Base-by-base conservation (phyloP, 2,329 filamentous ascomycete species). In the Lasiodiplodia theobromae region DNA sequence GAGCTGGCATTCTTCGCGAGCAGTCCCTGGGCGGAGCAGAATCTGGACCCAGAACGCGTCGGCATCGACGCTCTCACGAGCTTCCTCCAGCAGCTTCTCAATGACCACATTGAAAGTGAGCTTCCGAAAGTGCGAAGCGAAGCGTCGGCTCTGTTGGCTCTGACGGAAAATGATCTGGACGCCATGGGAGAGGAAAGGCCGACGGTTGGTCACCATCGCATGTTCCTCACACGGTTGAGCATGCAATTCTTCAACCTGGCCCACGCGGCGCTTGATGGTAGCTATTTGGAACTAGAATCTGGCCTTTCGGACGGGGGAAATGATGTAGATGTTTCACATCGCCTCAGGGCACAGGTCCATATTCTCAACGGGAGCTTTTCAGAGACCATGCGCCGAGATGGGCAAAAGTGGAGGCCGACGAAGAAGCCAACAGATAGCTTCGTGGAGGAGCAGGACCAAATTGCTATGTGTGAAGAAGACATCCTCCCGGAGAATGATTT, bases 1-100 rank as follows among this genome's bases (percentile, higher is more conserved):
- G 49, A 52, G 49, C 21, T 37, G 28, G 54, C 54, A 18, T 58
- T 58, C 54, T 58, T 58, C 54, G 16, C 28, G 37, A 23, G 40
- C 11, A 64, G 34, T n/a, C 68, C 68, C 4, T 69, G 68, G 54
- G 37, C 34, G 28, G 54, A 58, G 18, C 68, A 63, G 25, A 38
- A 49, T n/a, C 57, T 67, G 2, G 67, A 70, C 25, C 56, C 53
- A 21, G 31, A 14, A 5, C 28, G 54, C 6, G 54, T 58, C 54
- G 54, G 54, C 10, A n/a, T 23, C 25, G 54, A 58, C 18, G 54
- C 54, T 7, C 37, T 58, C 10, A 18, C 54, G 31, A n/a, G 8
- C 4, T 58, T 37, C 31, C 54, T 58, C 18, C 54, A 58, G 54
- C 25, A 58, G 7, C 37, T 58, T 11, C 54, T 58, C 18, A 25